Evolutionary conservation across 768 basidiomycete species (phyloP), one percentile per base, ranked within the genome.

Genomic region (Kwoniella heveanensis): DNA sequence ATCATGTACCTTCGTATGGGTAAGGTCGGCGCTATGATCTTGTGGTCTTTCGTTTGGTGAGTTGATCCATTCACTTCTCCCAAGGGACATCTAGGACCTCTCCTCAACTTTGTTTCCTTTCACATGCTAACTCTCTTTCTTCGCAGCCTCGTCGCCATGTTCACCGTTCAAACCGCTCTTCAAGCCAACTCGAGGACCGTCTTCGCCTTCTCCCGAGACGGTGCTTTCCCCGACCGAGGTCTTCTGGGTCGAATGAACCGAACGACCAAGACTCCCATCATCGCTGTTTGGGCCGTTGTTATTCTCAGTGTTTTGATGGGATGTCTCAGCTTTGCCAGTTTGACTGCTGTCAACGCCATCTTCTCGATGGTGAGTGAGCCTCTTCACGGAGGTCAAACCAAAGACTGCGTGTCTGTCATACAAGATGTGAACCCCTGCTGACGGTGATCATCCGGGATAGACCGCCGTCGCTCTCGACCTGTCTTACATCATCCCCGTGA

Each of bases 401-500:
- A n/a, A n/a, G n/a, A n/a, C n/a, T n/a, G n/a, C n/a, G n/a, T n/a
- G n/a, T n/a, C n/a, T n/a, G n/a, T n/a, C n/a, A n/a, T n/a, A n/a
- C n/a, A n/a, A n/a, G n/a, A n/a, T n/a, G n/a, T n/a, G n/a, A n/a
- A n/a, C n/a, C n/a, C n/a, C n/a, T n/a, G n/a, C n/a, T n/a, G n/a
- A n/a, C n/a, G n/a, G n/a, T n/a, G n/a, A n/a, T n/a, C n/a, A n/a
- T n/a, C n/a, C n/a, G n/a, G n/a, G n/a, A 27, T 32, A 70, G 61
- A 69, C 65, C 32, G 73, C 76, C 22, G 71, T 74, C 8, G 73
- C 77, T 10, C 67, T 80, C 22, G 90, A 92, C 77, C 70, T 88
- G 61, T 88, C 88, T 69, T 92, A 92, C 75, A 86, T 91, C 70
- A 89, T 91, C 64, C 91, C 90, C 3, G 90, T 92, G 69, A 85